These are phyloP conservation scores for Capsella rubella DNA, from an alignment of 441 rosid genomes.

Conservation along the genomic window DNA sequence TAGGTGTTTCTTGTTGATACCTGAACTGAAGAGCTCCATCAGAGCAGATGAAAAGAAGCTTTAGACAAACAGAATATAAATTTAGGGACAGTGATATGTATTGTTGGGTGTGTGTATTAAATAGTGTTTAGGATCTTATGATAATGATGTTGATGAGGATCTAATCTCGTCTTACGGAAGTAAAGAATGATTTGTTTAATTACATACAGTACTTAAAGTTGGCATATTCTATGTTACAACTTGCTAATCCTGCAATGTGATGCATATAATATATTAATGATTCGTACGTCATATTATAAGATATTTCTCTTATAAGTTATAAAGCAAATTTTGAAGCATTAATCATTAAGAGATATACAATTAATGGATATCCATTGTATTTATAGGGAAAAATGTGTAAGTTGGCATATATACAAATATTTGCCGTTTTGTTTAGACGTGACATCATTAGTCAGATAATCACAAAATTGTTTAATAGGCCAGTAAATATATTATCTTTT, in stretches of 20 bases:
- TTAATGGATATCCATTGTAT: neutral
- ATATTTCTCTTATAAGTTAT: neutral
- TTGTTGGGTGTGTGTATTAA: neutral
- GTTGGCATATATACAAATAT: neutral
- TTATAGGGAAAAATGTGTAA: neutral
- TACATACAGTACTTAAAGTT: neutral
- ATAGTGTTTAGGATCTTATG: conserved; percentile 2
- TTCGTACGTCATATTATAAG: conserved; percentile 11
- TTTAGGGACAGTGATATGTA: conserved; percentile 2
- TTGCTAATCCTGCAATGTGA: conserved; percentile 4
- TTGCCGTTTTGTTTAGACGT: neutral
- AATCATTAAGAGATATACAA: conserved; percentile 16
- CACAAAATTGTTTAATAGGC: neutral
- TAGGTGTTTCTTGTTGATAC: conserved; percentile 33
- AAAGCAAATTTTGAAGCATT: neutral
- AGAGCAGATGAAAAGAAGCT: neutral
- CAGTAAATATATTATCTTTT: too few relatives aligned
- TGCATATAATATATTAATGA: neutral
- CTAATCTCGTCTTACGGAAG: conserved; percentile 27
- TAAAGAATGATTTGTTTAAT: conserved; percentile 26
- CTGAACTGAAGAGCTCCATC: conserved; percentile 46
- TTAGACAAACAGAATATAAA: neutral
- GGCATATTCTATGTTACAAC: conserved; percentile 13
- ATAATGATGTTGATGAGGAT: conserved; percentile 24
- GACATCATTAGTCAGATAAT: neutral